Base-by-base conservation (phyloP, 2,329 filamentous ascomycete genomes). In the Aureobasidium sp. region DNA sequence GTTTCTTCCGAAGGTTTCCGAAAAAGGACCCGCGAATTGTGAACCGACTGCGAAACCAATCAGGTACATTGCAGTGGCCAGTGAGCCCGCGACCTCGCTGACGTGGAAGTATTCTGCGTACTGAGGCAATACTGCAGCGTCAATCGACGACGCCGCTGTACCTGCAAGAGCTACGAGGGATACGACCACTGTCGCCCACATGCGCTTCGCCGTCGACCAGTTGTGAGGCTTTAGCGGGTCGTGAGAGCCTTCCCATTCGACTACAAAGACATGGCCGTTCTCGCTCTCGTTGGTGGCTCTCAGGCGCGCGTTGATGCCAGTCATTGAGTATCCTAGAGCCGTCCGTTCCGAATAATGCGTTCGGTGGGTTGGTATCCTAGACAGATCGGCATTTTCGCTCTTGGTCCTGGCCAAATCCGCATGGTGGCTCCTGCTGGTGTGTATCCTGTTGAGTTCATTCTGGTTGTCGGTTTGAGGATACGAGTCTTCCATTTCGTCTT, bases 41-140 rank as follows among this genome's bases (percentile, higher is more conserved):
- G 75, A 71, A 5, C 75, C 76, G 17, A 70, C 63, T 3, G 71
- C 75, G 39, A 76, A 69, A 1, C 79, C 79, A 34, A 81, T 72
- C 7, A 81, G 37, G 9, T 52, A 61, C 56, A 59, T 49, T 3
- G 56, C 56, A 12, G 61, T 63, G 4, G 53, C 61, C 12, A 63
- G 12, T 9, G 61, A 59, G 12, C 55, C 61, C 2, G 61, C 53
- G 2, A 59, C 55, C 14, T 63, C 53, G 25, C 61, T 63, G 12
- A 63, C 22, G 20, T 42, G 41, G 22, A 56, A 63, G 29, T 62
- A 62, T 7, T 45, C 61, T 31, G 61, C 53, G 27, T 62, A 62
- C 20, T 62, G 61, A 44, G 61, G 61, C 45, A 62, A 27, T 6
- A 62, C 61, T 7, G 52, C 61, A 45, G 61, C 61, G 37, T 62